Base-by-base conservation (phyloP, 441 rosid genomes). In the Kokia cookei region DNA sequence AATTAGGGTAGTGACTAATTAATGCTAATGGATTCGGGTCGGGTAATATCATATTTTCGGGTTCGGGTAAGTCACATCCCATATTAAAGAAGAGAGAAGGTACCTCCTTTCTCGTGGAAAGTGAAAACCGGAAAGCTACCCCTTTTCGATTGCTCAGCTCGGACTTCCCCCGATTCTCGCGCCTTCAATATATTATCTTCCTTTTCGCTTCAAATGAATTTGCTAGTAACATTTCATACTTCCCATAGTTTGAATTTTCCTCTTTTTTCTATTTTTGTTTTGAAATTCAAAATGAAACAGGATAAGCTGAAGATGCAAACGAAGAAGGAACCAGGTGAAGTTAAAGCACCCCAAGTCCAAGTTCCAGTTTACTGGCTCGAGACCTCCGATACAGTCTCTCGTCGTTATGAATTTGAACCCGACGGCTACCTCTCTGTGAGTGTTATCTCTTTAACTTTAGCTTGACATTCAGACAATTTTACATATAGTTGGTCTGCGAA, bases 351-450 rank as follows among this genome's bases (percentile, higher is more conserved):
- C 64, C 57, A 62, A 2, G 75, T 79, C 9, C 84, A 85, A 7
- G 53, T 72, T 19, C 87, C 91, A 0, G 79, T 93, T 59, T 72
- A 58, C 78, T 95, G 98, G 98, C 74, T 87, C 29, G 99, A 95
- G 72, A 89, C 88, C 19, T 82, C 93, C 1, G 93, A 86, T 45
- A 80, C 98, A 27, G 84, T 93, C 69, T 85, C 92, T 65, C 88
- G 83, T 43, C 89, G 83, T 59, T 95, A 79, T 76, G 85, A 87
- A 13, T 95, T 95, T 77, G 87, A 88, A 70, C 84, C 88, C 78
- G 87, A 82, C 14, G 97, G 99, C 24, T 83, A 75, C 27, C 93
- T 95, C 80, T 88, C 95, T n/a, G 97, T 95, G 66, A 79, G 82
- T 81, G 24, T 32, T 32, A 43, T 64, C 27, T 73, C 17, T 60